Conservation (phyloP, 169 alveolate species). For the Eimeria nieschulzi region DNA sequence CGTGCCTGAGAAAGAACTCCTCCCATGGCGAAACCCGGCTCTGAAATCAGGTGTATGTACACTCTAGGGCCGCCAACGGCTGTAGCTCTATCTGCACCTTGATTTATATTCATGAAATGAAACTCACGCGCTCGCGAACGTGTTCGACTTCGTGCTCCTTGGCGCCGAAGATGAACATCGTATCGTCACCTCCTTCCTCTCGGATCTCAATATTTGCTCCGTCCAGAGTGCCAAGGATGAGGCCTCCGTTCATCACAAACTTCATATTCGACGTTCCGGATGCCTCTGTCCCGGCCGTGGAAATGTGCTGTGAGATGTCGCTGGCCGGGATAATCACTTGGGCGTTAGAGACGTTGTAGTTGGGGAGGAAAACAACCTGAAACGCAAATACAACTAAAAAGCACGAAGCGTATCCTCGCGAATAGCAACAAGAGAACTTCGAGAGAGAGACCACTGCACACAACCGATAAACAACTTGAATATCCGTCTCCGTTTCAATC, state of each 20-base stretch:
- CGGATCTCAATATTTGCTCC: constrained; percentile 97
- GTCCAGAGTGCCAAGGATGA: constrained; percentile 95
- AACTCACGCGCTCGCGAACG: constrained; percentile 80
- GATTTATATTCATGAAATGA: no score
- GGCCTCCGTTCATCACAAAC: constrained; percentile 95
- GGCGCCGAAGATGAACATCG: constrained; percentile 95
- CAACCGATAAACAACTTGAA: no score
- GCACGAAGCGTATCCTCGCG: no score
- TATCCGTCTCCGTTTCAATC: no score
- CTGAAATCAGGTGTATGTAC: no score
- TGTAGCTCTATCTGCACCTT: no score
- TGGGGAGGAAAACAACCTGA: constrained; percentile 89
- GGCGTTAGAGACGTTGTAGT: constrained; percentile 94
- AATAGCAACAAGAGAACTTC: no score
- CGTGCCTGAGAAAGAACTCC: no score
- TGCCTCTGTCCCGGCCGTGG: constrained; percentile 97
- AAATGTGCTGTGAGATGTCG: constrained; percentile 93
- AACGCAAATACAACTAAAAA: no score
- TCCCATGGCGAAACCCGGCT: no score
- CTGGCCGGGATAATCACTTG: constrained; percentile 93
- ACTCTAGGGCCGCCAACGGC: no score
- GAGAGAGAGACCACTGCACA: no score
- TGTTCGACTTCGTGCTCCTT: constrained; percentile 88
- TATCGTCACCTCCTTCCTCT: constrained; percentile 93
- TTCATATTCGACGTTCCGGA: constrained; percentile 96